Percentiles rank a stretch among this genome's conserved stretches.
These are phyloP conservation scores for Neurospora africana DNA, from an alignment of 495 filamentous ascomycete genomes.

Conservation along the genomic window DNA sequence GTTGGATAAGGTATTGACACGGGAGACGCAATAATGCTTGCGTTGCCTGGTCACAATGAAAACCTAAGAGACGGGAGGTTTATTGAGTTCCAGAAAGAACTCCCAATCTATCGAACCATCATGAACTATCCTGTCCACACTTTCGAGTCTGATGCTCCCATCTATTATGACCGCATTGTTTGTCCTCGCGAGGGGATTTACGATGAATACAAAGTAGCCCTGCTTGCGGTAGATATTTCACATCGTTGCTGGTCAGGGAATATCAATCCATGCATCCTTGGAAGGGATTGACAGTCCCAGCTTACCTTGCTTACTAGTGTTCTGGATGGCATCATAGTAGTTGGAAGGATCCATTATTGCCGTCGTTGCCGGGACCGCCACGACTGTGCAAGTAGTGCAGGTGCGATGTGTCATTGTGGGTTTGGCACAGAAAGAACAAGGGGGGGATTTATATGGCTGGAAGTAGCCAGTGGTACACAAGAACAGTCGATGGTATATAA, in stretches of 20 bases:
- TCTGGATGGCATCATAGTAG: too few species aligned
- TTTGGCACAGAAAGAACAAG: too few species aligned
- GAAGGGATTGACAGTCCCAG: conserved; percentile 79
- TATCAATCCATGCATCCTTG: conserved; percentile 51
- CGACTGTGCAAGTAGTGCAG: too few species aligned
- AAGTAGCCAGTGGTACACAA: too few species aligned
- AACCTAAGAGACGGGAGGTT: background rate
- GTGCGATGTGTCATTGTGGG: too few species aligned
- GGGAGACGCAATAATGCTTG: background rate
- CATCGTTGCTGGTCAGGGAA: background rate
- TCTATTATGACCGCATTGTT: background rate
- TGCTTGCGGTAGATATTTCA: background rate
- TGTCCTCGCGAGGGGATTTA: background rate
- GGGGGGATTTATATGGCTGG: too few species aligned
- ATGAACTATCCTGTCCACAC: background rate
- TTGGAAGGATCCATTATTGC: too few species aligned
- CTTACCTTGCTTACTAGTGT: conserved; percentile 39
- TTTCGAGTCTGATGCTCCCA: background rate
- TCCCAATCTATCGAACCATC: background rate
- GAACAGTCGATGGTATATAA: too few species aligned
- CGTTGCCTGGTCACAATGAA: background rate
- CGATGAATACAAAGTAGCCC: background rate
- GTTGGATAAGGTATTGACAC: background rate
- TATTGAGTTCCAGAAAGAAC: background rate
- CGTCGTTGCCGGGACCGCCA: too few species aligned